These are phyloP conservation scores for Zygosaccharomyces rouxii DNA, from an alignment of 805 yeast species.

Conservation along the genomic window DNA sequence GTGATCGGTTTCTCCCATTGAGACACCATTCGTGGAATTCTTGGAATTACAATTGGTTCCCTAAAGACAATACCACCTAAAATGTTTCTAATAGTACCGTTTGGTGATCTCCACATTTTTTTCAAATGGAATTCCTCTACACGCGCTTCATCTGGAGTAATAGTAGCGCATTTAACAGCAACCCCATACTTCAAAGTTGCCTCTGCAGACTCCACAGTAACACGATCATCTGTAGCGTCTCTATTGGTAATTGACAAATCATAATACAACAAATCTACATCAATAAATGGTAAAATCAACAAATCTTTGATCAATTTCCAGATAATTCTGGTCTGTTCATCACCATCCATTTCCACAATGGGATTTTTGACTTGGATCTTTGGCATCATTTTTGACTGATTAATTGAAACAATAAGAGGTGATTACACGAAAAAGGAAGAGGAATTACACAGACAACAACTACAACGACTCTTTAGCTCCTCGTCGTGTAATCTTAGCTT, in stretches of 20 bases:
- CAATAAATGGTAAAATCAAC: slow-evolving; percentile 78
- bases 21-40: slow-evolving; percentile 82
- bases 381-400: slow-evolving; percentile 14
- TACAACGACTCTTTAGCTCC: neutral
- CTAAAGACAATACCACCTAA: slow-evolving; percentile 96
- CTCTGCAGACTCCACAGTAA: slow-evolving; percentile 82
- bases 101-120: slow-evolving; percentile 97
- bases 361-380: slow-evolving; percentile 83
- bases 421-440: neutral
- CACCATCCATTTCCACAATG: slow-evolving; percentile 96
- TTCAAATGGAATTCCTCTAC: slow-evolving; percentile 86
- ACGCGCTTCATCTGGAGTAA: slow-evolving; percentile 96
- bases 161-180: slow-evolving; percentile 96
- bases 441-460: neutral
- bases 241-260: slow-evolving; percentile 84
- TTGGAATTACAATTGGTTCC: slow-evolving; percentile 89
- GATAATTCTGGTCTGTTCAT: slow-evolving; percentile 94
- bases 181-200: slow-evolving; percentile 88
- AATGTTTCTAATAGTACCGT: slow-evolving; percentile 94
- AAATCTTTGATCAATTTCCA: slow-evolving; percentile 88
- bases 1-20: slow-evolving; percentile 94
- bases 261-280: slow-evolving; percentile 85
- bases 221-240: slow-evolving; percentile 82
- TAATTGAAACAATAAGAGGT: no score
- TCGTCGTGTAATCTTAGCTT: no score